phyloP scores from a whole-genome alignment of 1,284 basidiomycete species.

The Prillingera fragicola region DNA sequence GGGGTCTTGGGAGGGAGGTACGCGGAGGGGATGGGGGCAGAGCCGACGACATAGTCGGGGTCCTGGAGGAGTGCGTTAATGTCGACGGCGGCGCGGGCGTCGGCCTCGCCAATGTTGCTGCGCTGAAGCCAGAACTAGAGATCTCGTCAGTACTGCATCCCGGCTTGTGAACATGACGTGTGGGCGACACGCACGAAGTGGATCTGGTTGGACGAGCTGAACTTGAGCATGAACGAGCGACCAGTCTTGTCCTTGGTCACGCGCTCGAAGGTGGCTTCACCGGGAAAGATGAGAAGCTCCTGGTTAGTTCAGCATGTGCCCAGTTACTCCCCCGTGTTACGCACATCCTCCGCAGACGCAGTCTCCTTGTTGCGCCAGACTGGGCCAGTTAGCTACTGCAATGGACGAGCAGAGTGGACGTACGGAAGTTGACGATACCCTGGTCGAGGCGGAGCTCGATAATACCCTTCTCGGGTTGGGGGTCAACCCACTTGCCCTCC shows the following conservation, averaged over 20 bases:
- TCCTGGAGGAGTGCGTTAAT: slow-evolving; percentile 42
- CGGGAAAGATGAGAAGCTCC: slow-evolving; percentile 48
- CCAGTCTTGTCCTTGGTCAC: slow-evolving; percentile 41
- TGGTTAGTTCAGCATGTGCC: slow-evolving; percentile 11
- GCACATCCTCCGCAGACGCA: slow-evolving; percentile 36
- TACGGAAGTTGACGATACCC: slow-evolving; percentile 42
- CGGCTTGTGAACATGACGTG: not conserved
- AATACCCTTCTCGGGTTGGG: slow-evolving; percentile 41
- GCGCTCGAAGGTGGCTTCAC: slow-evolving; percentile 44
- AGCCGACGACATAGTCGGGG: slow-evolving; percentile 26
- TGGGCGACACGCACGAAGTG: slow-evolving; percentile 39
- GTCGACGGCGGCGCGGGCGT: slow-evolving; percentile 35
- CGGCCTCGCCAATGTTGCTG: slow-evolving; percentile 20
- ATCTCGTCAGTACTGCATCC: no score
- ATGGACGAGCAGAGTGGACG: slow-evolving; percentile 14
- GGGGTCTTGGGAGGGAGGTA: slow-evolving; percentile 17
- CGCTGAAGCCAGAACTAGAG: slow-evolving; percentile 47
- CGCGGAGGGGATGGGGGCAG: slow-evolving; percentile 18
- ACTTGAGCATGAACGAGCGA: slow-evolving; percentile 44
- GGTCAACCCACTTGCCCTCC: slow-evolving; percentile 43
- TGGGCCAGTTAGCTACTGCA: slow-evolving; percentile 7
- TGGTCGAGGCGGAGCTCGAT: slow-evolving; percentile 40
- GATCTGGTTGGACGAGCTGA: slow-evolving; percentile 41
- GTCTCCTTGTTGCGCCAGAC: slow-evolving; percentile 40
- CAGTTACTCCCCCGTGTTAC: slow-evolving; percentile 6